Conservation (phyloP, 331 rosid genomes). For the Rosa hybrid region DNA sequence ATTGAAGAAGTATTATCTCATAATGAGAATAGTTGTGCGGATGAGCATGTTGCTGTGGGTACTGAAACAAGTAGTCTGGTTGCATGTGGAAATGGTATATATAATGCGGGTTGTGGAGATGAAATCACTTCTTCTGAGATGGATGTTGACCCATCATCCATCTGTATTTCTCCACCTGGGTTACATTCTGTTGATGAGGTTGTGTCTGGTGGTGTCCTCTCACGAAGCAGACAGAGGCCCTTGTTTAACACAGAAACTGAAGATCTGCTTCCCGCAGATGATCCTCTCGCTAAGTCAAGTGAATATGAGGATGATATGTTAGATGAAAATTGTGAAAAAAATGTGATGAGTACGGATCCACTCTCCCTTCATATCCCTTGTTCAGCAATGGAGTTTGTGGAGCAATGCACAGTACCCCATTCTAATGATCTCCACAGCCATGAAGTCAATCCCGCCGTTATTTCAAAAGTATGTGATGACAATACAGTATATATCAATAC, state of each 20-base stretch:
- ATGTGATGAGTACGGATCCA: constrained; percentile 44
- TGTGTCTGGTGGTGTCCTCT: constrained; percentile 30
- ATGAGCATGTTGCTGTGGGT: constrained; percentile 26
- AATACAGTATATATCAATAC: constrained; percentile 11
- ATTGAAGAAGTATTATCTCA: constrained; percentile 25
- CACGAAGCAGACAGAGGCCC: constrained; percentile 22
- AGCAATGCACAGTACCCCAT: constrained; percentile 38
- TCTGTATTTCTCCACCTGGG: constrained; percentile 57
- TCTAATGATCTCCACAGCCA: constrained; percentile 23
- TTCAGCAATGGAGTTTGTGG: constrained; percentile 35
- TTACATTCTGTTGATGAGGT: constrained; percentile 57
- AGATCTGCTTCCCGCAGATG: constrained; percentile 34
- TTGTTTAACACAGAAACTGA: constrained; percentile 32
- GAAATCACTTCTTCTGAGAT: constrained; percentile 45
- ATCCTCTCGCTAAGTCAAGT: constrained; percentile 22
- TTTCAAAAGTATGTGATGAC: constrained; percentile 25
- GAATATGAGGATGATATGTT: constrained; percentile 24
- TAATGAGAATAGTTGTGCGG: constrained; percentile 29
- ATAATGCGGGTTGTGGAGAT: constrained; percentile 35
- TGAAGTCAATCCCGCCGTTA: constrained; percentile 21
- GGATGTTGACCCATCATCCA: constrained; percentile 64
- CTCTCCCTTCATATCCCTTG: constrained; percentile 28
- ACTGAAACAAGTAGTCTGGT: constrained; percentile 21
- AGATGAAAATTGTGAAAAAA: constrained; percentile 28
- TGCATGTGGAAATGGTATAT: constrained; percentile 25